Base-by-base conservation (phyloP, 768 basidiomycete genomes). In the Lenzites betulinus region DNA sequence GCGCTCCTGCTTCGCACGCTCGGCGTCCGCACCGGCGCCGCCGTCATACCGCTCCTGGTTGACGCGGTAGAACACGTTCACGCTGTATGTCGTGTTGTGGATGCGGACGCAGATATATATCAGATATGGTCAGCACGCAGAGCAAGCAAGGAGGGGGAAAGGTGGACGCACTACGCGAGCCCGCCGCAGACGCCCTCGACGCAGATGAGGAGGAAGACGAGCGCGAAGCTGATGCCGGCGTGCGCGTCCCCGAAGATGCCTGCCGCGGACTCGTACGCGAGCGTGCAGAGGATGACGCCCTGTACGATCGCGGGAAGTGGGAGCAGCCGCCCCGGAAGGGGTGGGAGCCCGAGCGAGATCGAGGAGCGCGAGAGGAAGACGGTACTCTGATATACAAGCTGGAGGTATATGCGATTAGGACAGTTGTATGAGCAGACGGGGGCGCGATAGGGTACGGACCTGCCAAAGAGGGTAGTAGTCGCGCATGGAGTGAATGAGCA, bases 391-490 rank as follows among this genome's bases (percentile, higher is more conserved):
- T 94, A 94, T 28, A 93, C 85, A 39, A 94, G 83, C 86, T 92
- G 65, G 43, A 42, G 26, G 47, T 18, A 26, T 30, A 4, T 26
- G 39, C 54, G 33, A 16, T 38, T 2, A 39, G 13, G 38, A 23
- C 13, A 55, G 41, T 13, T 9, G 1, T 30, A 3, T 42, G 11
- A 39, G 57, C 8, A 16, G 39, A 50, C 30, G 23, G 15, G 0
- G 22, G 35, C n/a, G 25, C 49, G 52, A n/a, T 18, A 28, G 22
- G 22, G 65, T 18, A 59, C 80, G 25, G 62, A 89, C 91, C 87
- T 93, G 92, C 92, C 94, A 97, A 41, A 96, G 82, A 1, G 95
- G 95, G 74, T 98, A 98, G 71, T 95, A 98, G 69, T 98, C 96
- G 38, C 93, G 82, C 20, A 94, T 80, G 1, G 85, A 87, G 67